Evolutionary conservation across 352 stramenopile genomes (phyloP), one percentile per base, ranked within the genome.

Genomic region (Phytopythium delawarense): DNA sequence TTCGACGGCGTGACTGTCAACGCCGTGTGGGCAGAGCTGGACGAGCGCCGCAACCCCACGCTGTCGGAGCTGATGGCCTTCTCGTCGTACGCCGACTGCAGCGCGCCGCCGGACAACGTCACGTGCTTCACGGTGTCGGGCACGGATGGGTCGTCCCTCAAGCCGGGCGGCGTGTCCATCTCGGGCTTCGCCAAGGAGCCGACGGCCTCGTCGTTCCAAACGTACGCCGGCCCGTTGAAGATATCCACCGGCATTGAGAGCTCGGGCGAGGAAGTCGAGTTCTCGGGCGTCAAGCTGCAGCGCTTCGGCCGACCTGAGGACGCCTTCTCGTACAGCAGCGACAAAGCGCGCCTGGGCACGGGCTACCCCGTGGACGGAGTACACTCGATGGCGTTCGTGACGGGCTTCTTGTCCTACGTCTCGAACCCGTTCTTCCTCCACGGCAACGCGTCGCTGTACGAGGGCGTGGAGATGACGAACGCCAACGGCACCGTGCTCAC

Each of bases 401-500:
- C 64, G 28, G 84, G 84, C 45, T 89, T 92, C 64, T 46, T 91
- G 34, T 77, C 79, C 40, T 92, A 82, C 63, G 63, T 92, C 52
- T 92, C 84, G 54, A 84, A 74, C 30, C 81, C 84, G 21, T 65
- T 88, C 61, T 92, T 80, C 61, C 63, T 92, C 18, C 84, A 79
- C 57, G 78, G 79, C 2, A 65, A 90, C 64, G 64, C 64, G 25
- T 75, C 73, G 30, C 58, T 92, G 40, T 64, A 73, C 2, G 64
- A 74, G 4, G 61, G 30, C 13, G 73, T 92, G 16, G 61, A 79
- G 49, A 81, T 92, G 66, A 92, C 84, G 37, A 82, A 78, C 45
- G 44, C 42, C 7, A 61, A 92, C 53, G 83, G 83, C 42, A 71
- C 67, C 5, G 42, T 78, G 28, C 71, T 80, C 46, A 72, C 71